Conservation (phyloP, 2,329 filamentous ascomycete genomes). For the Phoma sp. region DNA sequence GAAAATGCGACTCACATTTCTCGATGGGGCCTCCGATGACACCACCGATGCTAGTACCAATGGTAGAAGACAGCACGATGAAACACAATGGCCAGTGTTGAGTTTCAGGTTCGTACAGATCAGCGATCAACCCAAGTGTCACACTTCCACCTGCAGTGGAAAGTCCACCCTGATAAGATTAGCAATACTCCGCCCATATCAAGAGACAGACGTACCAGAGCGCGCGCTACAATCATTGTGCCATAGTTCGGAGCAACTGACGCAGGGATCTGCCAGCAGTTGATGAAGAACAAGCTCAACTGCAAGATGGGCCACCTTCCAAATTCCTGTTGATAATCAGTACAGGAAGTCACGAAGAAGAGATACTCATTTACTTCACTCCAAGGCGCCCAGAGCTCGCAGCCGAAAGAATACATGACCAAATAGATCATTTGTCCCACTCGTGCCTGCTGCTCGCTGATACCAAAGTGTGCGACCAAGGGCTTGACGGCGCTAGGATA, state of each 20-base stretch:
- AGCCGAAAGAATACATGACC: conserved; percentile 81
- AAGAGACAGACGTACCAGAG: conserved; percentile 57
- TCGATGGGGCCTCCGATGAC: conserved; percentile 65
- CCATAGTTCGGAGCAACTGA: conserved; percentile 67
- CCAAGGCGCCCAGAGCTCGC: conserved; percentile 82
- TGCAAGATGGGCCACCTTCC: conserved; percentile 62
- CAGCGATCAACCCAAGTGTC: conserved; percentile 67
- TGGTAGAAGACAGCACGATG: conserved; percentile 60
- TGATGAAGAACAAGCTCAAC: conserved; percentile 67
- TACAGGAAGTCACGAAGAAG: no score
- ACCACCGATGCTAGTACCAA: conserved; percentile 76
- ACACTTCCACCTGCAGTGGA: conserved; percentile 67
- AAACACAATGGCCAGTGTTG: conserved; percentile 67
- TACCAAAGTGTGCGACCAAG: conserved; percentile 65
- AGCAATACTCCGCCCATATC: conserved; percentile 10
- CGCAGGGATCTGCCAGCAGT: conserved; percentile 72
- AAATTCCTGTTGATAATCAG: conserved; percentile 69
- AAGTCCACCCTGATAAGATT: conserved; percentile 34
- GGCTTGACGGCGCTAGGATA: conserved; percentile 60
- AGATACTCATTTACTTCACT: no score
- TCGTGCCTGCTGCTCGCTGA: conserved; percentile 35
- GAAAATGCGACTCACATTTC: conserved; percentile 33
- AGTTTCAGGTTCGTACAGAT: conserved; percentile 63
- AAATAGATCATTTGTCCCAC: conserved; percentile 61
- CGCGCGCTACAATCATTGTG: conserved; percentile 67